Base-by-base conservation (phyloP, 1,284 basidiomycete species). In the Leccinum colubrinum region DNA sequence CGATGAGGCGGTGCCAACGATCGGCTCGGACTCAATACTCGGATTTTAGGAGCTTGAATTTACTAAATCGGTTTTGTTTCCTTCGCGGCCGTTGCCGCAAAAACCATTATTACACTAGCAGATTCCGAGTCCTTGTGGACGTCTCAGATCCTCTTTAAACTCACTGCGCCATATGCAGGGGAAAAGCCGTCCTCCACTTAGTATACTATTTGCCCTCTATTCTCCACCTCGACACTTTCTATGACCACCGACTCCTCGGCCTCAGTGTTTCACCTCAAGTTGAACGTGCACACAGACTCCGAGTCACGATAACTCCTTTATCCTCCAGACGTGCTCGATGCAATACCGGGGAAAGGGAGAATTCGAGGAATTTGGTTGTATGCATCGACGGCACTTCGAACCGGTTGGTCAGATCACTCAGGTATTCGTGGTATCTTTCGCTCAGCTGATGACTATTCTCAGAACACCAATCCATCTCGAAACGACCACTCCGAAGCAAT, bases 391-490 rank as follows among this genome's bases (percentile, higher is more conserved):
- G 30, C 30, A 33, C 30, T 33, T 50, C 48, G 48, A 50, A 50
- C 48, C 22, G 22, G 48, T 50, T 50, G 48, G 48, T 65, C 58
- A 78, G 76, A 76, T 54, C 76, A 74, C 57, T 22, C 14, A 50
- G 22, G 12, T 7, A 50, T 50, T 20, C 20, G 20, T 22, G 46
- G 11, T 7, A 20, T 48, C 17, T 22, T 50, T 50, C 22, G 22
- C 48, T 50, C 48, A 22, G 7, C 48, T 50, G 12, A 25, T 15
- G 48, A 50, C 2, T 22, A 50, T 48, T 12, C 46, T 20, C 46
- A 22, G 46, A 48, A 48, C 14, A 50, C 48, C 12, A 78, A 77
- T 77, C 22, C 56, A 71, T 22, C 65, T 72, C 12, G 62, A 69
- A 57, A 51, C 59, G 4, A 37, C 20, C 7, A 15, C 25, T 4